Evolutionary conservation across 805 yeast species (phyloP), one percentile per base, ranked within the genome.

Genomic region (Saccharomycopsis synnaedendra): DNA sequence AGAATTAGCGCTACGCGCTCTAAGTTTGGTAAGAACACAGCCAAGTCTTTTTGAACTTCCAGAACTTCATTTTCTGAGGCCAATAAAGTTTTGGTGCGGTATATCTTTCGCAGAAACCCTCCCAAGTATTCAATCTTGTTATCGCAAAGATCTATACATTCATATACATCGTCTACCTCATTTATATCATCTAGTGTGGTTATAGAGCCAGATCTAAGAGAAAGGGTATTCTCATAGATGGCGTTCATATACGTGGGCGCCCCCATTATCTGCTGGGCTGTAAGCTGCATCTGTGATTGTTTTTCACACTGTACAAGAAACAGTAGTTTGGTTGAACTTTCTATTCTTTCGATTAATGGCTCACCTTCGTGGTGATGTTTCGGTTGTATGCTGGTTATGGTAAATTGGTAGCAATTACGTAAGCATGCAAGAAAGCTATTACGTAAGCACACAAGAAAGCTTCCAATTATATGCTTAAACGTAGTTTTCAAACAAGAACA

Each of bases 141-240:
- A 57, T 82, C 80, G 0, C 90, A 76, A 33, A 90, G 59, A 60
- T 90, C 97, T 3, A 90, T 63, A 10, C 71, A 76, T 51, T 71
- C 80, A 59, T 64, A 67, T 39, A 57, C 65, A 59, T 71, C 76
- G 46, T 58, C 60, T 1, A 70, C 58, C 3, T 61, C 64, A 1
- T 69, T 69, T 2, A 76, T 55, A 46, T 68, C 68, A 48, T 73
- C 80, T 8, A 77, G 57, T 3, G 63, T 56, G 0, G 76, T 64
- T 3, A 74, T 61, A 37, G 66, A 63, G 7, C 68, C 55, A 9
- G 66, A 61, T 19, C 78, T 61, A 3, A 71, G 62, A 43, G 66
- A 64, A 41, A 78, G 54, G 53, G 66, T 62, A 45, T 71, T 51
- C 52, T 72, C 70, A 41, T 61, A 62, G 46, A 73, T 61, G 39